phyloP scores from a whole-genome alignment of 176 grass and related monocot species.

The Paspalum vaginatum region DNA sequence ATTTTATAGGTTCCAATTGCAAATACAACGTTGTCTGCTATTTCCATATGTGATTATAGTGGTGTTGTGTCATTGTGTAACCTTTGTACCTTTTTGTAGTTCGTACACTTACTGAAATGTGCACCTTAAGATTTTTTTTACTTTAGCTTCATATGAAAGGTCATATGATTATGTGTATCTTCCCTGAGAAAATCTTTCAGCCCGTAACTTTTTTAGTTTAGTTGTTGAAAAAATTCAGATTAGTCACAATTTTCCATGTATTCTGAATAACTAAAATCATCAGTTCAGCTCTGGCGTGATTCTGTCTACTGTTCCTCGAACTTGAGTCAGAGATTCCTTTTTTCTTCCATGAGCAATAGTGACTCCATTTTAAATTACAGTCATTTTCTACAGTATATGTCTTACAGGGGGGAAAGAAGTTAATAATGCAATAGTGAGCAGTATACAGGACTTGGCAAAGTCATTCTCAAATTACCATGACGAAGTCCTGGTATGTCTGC shows the following conservation, averaged over 20 bases:
- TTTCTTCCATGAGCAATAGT: not conserved
- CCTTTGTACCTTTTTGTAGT: not conserved
- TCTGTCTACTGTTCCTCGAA: slow-evolving; percentile 7
- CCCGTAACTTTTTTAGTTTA: not conserved
- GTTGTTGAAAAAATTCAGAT: not conserved
- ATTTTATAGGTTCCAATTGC: not conserved
- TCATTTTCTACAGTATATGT: slow-evolving; percentile 70
- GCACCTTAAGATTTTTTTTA: not conserved
- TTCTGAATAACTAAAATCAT: slow-evolving; percentile 19
- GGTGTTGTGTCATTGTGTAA: not conserved
- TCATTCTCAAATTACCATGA: slow-evolving; percentile 87
- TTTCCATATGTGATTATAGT: slow-evolving; percentile 3
- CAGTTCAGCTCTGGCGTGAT: slow-evolving; percentile 3
- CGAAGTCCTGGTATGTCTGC: slow-evolving; percentile 81
- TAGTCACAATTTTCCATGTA: not conserved
- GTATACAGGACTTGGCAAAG: slow-evolving; percentile 92
- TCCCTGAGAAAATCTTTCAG: not conserved
- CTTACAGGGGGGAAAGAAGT: slow-evolving; percentile 91
- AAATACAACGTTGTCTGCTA: not conserved
- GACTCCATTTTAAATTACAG: slow-evolving; percentile 37
- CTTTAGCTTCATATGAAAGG: not conserved
- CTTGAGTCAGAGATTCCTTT: slow-evolving; percentile 2
- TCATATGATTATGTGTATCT: not conserved
- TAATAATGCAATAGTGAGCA: slow-evolving; percentile 95
- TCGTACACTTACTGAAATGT: slow-evolving; percentile 12